These are phyloP conservation scores for Echium plantagineum DNA, from an alignment of 257 asterid species.

Conservation along the genomic window DNA sequence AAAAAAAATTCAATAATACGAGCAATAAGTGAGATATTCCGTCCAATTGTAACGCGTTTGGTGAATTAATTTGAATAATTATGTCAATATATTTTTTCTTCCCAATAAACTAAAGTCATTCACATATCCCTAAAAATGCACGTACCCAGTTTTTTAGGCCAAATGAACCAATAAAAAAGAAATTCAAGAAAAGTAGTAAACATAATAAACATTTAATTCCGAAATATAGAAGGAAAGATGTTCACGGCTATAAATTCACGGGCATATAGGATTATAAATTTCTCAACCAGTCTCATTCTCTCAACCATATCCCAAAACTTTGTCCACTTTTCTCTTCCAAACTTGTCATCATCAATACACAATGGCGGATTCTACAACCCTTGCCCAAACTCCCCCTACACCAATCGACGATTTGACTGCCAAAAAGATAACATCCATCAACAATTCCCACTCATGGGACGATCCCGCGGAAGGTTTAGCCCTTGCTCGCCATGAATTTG, in stretches of 20 bases:
- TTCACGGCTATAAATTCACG: not conserved
- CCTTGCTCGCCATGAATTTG: constrained; percentile 85
- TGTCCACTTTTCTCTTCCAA: not conserved
- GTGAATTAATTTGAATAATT: too few species aligned
- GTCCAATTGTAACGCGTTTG: too few species aligned
- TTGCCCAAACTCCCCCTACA: constrained; percentile 29
- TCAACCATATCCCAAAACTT: not conserved
- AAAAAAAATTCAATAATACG: too few species aligned
- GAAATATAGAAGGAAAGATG: too few species aligned
- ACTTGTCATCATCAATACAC: not conserved
- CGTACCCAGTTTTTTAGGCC: too few species aligned
- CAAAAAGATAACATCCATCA: constrained; percentile 21
- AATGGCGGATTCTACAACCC: constrained; percentile 43
- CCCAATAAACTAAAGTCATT: too few species aligned
- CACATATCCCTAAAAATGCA: too few species aligned
- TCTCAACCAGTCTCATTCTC: not conserved
- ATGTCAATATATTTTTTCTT: too few species aligned
- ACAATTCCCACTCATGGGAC: constrained; percentile 13
- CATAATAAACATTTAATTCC: too few species aligned
- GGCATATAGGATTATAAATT: not conserved
- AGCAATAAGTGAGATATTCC: too few species aligned
- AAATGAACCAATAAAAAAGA: too few species aligned
- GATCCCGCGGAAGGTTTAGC: constrained; percentile 86
- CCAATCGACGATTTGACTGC: constrained; percentile 27
- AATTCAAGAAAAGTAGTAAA: too few species aligned